phyloP scores from a whole-genome alignment of 2,329 filamentous ascomycete genomes.

The Aaosphaeria arxii region DNA sequence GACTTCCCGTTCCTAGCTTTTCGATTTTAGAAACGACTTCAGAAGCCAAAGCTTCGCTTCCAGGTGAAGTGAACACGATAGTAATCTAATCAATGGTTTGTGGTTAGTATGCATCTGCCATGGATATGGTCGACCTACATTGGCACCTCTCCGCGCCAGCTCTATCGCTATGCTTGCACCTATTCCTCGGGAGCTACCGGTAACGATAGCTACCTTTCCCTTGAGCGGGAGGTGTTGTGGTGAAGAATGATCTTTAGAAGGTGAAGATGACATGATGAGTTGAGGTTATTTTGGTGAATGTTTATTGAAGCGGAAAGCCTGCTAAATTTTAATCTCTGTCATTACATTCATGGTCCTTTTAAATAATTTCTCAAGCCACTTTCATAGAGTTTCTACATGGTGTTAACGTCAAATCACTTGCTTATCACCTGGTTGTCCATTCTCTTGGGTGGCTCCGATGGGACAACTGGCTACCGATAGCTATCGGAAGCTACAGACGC shows the following conservation, averaged over 20 bases:
- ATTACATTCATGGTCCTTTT: too few species aligned
- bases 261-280: too few species aligned
- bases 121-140: constrained; percentile 17
- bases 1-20: constrained; percentile 31
- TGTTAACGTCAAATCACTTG: too few species aligned
- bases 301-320: too few species aligned
- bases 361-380: too few species aligned
- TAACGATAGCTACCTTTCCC: constrained; percentile 47
- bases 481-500: too few species aligned
- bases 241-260: not conserved
- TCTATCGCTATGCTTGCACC: constrained; percentile 49
- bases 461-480: too few species aligned
- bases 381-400: too few species aligned
- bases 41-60: constrained; percentile 32
- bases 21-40: constrained; percentile 35
- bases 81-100: constrained; percentile 31
- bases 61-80: constrained; percentile 43
- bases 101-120: not conserved
- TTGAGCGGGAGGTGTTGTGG: constrained; percentile 15
- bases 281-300: too few species aligned
- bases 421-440: too few species aligned
- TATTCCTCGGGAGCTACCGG: constrained; percentile 51
- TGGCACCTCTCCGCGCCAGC: constrained; percentile 47
- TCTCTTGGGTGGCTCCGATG: too few species aligned
- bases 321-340: too few species aligned